Evolutionary conservation across 345 rosid genomes (phyloP).

Genomic region (Gossypium rotundifolium): DNA sequence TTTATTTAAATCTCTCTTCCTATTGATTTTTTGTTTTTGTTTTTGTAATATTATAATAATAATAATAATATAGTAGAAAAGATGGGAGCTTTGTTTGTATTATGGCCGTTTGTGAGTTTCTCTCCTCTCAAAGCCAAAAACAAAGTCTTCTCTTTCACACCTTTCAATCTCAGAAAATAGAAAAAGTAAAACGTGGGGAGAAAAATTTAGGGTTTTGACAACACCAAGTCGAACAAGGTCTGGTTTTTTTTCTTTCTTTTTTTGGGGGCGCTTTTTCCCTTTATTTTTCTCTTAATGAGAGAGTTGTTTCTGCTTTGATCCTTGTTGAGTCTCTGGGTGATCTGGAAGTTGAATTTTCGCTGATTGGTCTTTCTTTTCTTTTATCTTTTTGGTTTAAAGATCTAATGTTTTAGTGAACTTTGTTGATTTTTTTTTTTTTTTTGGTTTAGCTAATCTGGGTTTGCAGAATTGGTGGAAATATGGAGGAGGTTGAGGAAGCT

Average conservation of each 20-base stretch:
- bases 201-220: conserved; percentile 61
- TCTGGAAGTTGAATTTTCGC: conserved; percentile 31
- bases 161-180: conserved; percentile 41
- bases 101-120: conserved; percentile 46
- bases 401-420: conserved; percentile 10
- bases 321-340: conserved; percentile 9
- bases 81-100: conserved; percentile 33
- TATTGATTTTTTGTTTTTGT: neutral
- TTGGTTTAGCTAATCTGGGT: conserved; percentile 10
- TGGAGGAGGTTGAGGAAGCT: conserved; percentile 93
- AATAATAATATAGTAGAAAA: neutral
- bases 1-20: conserved; percentile 6
- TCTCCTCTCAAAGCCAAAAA: conserved; percentile 23
- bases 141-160: conserved; percentile 82
- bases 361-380: conserved; percentile 21
- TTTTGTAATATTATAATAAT: neutral
- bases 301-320: neutral
- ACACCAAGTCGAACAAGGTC: conserved; percentile 43
- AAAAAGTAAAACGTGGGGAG: conserved; percentile 17
- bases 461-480: conserved; percentile 27
- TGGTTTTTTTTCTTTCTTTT: neutral
- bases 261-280: conserved; percentile 10
- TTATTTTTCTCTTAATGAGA: neutral
- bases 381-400: neutral
- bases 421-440: conserved; percentile 18